Percentiles rank a stretch among this genome's conserved stretches.
Conservation (phyloP, 345 rosid species). For the Populus euphratica region DNA sequence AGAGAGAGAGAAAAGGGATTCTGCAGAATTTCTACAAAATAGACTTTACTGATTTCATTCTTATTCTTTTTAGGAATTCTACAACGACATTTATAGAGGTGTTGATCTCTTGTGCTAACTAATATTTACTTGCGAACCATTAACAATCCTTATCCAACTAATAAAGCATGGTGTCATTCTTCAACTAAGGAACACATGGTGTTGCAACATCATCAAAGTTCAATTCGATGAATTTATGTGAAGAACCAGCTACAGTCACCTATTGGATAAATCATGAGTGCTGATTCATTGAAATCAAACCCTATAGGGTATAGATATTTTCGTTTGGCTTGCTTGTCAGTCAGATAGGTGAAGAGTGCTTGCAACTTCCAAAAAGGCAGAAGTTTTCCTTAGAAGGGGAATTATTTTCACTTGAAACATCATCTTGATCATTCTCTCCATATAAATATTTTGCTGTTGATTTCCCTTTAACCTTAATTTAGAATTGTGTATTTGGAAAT, state of each 20-base stretch:
- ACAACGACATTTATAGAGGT: too few species aligned
- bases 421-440: not conserved
- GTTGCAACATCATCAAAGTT: not conserved
- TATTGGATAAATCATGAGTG: not conserved
- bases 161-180: too few species aligned
- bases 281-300: not conserved
- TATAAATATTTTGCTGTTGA: not conserved
- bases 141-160: too few species aligned
- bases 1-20: too few species aligned
- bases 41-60: too few species aligned
- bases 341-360: not conserved
- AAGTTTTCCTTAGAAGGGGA: not conserved
- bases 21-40: too few species aligned
- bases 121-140: too few species aligned
- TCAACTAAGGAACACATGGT: too few species aligned
- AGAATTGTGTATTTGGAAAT: not conserved
- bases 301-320: not conserved
- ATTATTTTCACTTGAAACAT: not conserved
- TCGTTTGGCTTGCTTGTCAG: not conserved
- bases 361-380: not conserved
- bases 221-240: not conserved
- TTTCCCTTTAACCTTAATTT: not conserved
- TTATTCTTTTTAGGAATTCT: too few species aligned
- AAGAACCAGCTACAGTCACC: not conserved
- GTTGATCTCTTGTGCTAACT: too few species aligned